Percentiles rank a stretch among this genome's conserved stretches.
These are phyloP conservation scores for Colletotrichum sp. DNA, from an alignment of 2,329 filamentous ascomycete genomes.

Conservation along the genomic window DNA sequence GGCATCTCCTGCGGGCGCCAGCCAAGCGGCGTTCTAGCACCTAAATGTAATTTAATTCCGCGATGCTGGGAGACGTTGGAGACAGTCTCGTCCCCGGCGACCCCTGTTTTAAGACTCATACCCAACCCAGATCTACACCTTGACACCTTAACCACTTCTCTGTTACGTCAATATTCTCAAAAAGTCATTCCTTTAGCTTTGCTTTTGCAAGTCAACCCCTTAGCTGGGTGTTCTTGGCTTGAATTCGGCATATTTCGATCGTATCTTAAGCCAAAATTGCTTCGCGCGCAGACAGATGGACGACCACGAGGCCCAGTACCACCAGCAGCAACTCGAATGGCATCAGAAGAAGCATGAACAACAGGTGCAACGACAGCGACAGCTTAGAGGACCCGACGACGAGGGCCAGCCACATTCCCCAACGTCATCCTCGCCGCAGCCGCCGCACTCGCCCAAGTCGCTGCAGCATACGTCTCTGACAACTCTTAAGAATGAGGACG, in stretches of 20 bases:
- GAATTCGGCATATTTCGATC: neutral
- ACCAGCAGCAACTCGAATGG: neutral
- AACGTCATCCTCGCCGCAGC: neutral
- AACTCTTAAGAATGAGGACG: neutral
- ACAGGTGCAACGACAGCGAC: neutral
- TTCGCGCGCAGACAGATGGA: neutral
- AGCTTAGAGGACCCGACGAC: neutral
- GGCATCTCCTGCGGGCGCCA: neutral
- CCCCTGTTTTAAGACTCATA: neutral
- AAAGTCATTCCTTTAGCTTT: neutral
- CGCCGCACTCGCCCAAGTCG: neutral
- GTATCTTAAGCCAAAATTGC: neutral
- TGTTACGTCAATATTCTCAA: neutral
- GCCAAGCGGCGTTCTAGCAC: neutral
- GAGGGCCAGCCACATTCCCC: neutral
- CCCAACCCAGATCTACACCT: neutral
- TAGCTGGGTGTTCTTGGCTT: neutral
- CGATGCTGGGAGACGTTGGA: neutral
- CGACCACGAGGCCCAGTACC: neutral
- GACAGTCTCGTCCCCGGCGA: neutral
- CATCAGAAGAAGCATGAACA: neutral
- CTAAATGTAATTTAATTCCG: neutral
- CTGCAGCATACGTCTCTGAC: neutral
- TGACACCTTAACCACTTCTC: neutral
- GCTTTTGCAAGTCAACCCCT: neutral